Evolutionary conservation across 805 yeast species (phyloP).

Genomic region (Barnettozyma sp.): DNA sequence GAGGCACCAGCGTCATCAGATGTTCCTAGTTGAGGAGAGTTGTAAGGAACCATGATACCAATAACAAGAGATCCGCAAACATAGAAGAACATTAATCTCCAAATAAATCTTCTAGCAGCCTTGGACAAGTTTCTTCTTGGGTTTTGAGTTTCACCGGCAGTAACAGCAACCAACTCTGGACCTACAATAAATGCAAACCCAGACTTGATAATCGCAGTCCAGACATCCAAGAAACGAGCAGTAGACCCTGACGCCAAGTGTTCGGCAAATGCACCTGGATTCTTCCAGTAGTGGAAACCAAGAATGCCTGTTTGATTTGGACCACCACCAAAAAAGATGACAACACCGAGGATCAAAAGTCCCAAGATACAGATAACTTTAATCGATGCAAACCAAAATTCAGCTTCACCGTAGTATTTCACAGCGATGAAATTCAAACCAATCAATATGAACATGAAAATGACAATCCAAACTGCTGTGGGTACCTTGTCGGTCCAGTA

Average conservation of each 20-base stretch:
- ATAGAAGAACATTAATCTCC: constrained; percentile 55
- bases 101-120: constrained; percentile 48
- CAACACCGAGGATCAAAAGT: constrained; percentile 47
- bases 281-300: constrained; percentile 63
- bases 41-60: constrained; percentile 59
- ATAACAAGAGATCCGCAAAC: constrained; percentile 59
- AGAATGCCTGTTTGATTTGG: constrained; percentile 45
- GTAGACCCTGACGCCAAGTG: constrained; percentile 44
- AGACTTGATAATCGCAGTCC: constrained; percentile 56
- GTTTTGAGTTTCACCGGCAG: constrained; percentile 52
- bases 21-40: constrained; percentile 46
- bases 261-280: constrained; percentile 50
- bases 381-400: constrained; percentile 54
- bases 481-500: constrained; percentile 60
- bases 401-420: constrained; percentile 49
- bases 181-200: constrained; percentile 59
- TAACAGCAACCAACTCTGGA: constrained; percentile 54
- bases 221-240: constrained; percentile 58
- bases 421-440: constrained; percentile 50
- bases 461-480: constrained; percentile 52
- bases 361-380: constrained; percentile 63
- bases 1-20: constrained; percentile 61
- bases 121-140: constrained; percentile 57
- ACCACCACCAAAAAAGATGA: constrained; percentile 61
- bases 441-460: constrained; percentile 43